phyloP scores from a whole-genome alignment of 2,329 filamentous ascomycete species.

The Monilinia fructicola region DNA sequence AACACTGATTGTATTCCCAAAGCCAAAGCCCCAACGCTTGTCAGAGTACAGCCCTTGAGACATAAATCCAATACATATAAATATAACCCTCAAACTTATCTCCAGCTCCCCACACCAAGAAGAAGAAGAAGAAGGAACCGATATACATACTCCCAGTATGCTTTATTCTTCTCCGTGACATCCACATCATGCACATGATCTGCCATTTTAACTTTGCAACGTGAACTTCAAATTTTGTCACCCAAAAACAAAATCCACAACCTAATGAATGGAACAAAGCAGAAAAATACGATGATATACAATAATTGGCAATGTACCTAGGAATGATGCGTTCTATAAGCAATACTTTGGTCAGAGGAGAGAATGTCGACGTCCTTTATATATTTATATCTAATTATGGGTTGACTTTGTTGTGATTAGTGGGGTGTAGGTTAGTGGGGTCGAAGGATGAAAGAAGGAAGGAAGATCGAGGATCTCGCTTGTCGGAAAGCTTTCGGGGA shows the following conservation, averaged over 20 bases:
- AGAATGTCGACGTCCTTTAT: too few relatives aligned
- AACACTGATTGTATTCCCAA: background rate
- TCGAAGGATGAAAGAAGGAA: background rate
- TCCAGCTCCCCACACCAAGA: background rate
- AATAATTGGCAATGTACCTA: background rate
- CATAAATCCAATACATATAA: background rate
- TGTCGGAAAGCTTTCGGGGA: constrained; percentile 33
- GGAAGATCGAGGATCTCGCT: constrained; percentile 26
- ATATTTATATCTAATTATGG: background rate
- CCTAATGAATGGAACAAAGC: background rate
- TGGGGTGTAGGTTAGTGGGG: background rate
- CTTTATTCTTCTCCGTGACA: constrained; percentile 43
- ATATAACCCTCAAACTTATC: background rate
- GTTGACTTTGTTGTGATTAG: background rate
- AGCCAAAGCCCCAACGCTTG: background rate
- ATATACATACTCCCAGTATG: constrained; percentile 45
- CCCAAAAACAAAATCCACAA: background rate
- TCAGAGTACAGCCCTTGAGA: background rate
- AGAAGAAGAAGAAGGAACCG: background rate
- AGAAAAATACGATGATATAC: background rate
- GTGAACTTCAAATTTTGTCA: background rate
- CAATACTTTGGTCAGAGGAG: background rate
- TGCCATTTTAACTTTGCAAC: background rate
- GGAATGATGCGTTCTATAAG: background rate
- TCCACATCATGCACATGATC: constrained; percentile 20